phyloP scores from a whole-genome alignment of 306 rosid species.

The Acmispon strigosus region DNA sequence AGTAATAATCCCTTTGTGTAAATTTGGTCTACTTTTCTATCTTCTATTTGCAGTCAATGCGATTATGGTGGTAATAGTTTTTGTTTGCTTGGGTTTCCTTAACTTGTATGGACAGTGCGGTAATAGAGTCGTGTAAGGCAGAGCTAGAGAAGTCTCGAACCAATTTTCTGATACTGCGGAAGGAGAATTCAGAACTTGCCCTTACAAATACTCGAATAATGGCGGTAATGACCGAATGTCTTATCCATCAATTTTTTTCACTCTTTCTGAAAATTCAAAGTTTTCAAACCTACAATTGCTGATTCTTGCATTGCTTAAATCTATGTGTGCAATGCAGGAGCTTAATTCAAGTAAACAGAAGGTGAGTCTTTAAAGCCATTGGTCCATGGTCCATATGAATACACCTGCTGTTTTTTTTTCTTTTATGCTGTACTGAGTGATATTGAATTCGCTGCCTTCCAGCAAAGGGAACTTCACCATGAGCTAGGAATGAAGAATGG shows the following conservation, averaged over 20 bases:
- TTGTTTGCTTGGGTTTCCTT: conserved; percentile 24
- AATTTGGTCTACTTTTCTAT: conserved; percentile 4
- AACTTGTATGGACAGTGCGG: conserved; percentile 36
- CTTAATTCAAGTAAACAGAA: conserved; percentile 59
- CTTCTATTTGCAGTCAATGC: neutral
- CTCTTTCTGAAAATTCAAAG: neutral
- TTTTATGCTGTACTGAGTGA: neutral
- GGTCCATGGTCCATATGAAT: neutral
- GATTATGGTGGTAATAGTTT: neutral
- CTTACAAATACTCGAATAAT: conserved; percentile 58
- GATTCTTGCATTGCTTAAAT: conserved; percentile 9
- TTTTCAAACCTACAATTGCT: neutral
- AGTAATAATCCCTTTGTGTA: conserved; percentile 66
- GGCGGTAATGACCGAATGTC: conserved; percentile 40
- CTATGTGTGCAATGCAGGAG: conserved; percentile 54
- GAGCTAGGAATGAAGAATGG: conserved; percentile 75
- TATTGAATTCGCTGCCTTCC: conserved; percentile 21
- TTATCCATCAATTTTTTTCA: neutral
- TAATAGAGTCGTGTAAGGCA: conserved; percentile 44
- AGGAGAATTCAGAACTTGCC: conserved; percentile 75
- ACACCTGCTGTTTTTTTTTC: neutral
- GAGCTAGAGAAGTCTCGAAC: conserved; percentile 52
- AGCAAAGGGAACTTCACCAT: conserved; percentile 63
- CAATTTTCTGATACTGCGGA: conserved; percentile 51
- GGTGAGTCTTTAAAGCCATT: conserved; percentile 50